A percentile compares a stretch with the other conserved stretches of the same genome.
These are phyloP conservation scores for Penicillium dipodomyicola DNA, from an alignment of 495 filamentous ascomycete species.

Conservation along the genomic window DNA sequence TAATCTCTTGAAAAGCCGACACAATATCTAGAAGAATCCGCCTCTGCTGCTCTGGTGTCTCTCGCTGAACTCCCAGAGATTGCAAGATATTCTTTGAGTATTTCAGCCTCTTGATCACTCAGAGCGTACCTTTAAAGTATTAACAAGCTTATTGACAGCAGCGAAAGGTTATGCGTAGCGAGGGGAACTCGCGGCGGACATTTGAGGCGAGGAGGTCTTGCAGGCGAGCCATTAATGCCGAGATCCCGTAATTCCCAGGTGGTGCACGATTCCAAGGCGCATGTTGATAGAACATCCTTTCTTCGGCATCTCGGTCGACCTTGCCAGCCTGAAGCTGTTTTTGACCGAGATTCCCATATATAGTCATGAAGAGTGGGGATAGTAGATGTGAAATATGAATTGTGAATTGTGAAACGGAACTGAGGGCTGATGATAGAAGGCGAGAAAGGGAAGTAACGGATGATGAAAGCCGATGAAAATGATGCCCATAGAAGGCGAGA, in stretches of 20 bases:
- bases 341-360: constrained; percentile 37
- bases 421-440: too few relatives aligned
- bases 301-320: constrained; percentile 22
- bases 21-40: constrained; percentile 43
- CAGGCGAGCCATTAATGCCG: constrained; percentile 39
- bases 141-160: not conserved
- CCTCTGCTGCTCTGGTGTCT: constrained; percentile 42
- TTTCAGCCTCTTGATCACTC: constrained; percentile 45
- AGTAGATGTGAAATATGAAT: too few relatives aligned
- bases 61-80: constrained; percentile 45
- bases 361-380: too few relatives aligned
- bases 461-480: too few relatives aligned
- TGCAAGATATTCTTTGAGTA: constrained; percentile 32
- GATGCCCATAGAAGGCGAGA: too few relatives aligned
- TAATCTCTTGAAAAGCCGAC: constrained; percentile 42
- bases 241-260: constrained; percentile 50
- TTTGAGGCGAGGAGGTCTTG: constrained; percentile 36
- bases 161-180: constrained; percentile 24
- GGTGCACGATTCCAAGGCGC: constrained; percentile 46
- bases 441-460: too few relatives aligned
- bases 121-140: constrained; percentile 26
- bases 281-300: constrained; percentile 22
- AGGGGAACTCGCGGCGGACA: constrained; percentile 53
- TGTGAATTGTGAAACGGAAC: too few relatives aligned
- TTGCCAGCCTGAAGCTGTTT: constrained; percentile 16